Evolutionary conservation across 352 stramenopile genomes (phyloP), one percentile per base, ranked within the genome.

Genomic region (Phytophthora melonis): DNA sequence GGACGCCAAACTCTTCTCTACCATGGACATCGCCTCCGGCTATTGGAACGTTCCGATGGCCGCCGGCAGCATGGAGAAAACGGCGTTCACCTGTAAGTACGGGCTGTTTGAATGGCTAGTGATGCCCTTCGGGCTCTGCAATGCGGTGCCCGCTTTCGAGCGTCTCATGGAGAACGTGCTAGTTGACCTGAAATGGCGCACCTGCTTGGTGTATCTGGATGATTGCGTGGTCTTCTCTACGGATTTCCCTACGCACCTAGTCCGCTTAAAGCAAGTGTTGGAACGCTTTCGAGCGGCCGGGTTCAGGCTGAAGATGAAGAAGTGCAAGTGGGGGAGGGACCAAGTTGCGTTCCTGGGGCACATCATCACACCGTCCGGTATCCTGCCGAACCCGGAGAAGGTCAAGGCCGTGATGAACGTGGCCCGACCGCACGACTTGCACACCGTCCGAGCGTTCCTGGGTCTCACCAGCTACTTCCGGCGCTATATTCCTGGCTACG

Each of bases 221-320:
- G 61, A 55, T 6, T 68, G 61, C 27, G 61, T 60, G 0, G 16
- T 68, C 3, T 68, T 68, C 23, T 60, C 49, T 3, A 18, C 50
- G 9, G 50, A 61, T n/a, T 55, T 60, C 14, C 50, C 61, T 5
- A 66, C 61, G 0, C 61, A 68, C 2, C 7, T 68, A n/a, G 14
- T 61, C 0, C 50, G 50, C 0, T 3, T 68, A 4, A 36, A 10
- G 2, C 50, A 61, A 10, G 32, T 68, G 0, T 21, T 68, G 21
- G 27, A 49, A 49, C 50, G 21, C 30, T 68, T 68, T 6, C 19
- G 21, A 16, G 8, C 23, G 1, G 61, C 49, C 1, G 52, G 49
- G 0, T 61, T 61, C 16, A 68, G 61, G 10, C 9, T 68, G 3
- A 55, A 68, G 8, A 68, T 61, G 32, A 68, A 68, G 21, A 68